Percentiles rank a stretch among this genome's conserved stretches.
Evolutionary conservation across 495 filamentous ascomycete genomes (phyloP).

Genomic region (Lasiosphaeria miniovina): DNA sequence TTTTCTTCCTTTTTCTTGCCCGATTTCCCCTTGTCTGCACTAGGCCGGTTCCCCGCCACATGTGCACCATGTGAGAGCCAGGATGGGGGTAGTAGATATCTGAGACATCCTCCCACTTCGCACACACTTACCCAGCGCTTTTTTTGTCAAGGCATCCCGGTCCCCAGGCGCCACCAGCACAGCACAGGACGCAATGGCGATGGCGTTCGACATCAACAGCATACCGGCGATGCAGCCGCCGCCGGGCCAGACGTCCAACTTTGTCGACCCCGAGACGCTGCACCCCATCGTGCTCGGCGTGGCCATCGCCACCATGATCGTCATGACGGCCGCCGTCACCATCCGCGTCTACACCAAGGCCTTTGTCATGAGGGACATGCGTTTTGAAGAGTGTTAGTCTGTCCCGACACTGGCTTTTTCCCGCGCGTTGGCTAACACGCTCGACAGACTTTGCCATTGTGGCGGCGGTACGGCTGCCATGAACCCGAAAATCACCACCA

Average conservation of each 20-base stretch:
- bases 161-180: conserved; percentile 1
- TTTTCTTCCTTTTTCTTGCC: background rate
- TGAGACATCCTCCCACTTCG: background rate
- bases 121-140: background rate
- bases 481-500: background rate
- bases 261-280: conserved; percentile 21
- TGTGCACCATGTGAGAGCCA: background rate
- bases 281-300: conserved; percentile 19
- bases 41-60: background rate
- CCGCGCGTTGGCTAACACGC: background rate
- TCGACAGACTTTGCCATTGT: conserved; percentile 14
- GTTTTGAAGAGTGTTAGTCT: conserved; percentile 23
- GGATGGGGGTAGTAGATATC: background rate
- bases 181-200: background rate
- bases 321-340: conserved; percentile 15
- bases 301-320: conserved; percentile 19
- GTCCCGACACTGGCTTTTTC: background rate
- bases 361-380: conserved; percentile 19
- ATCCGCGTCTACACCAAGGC: conserved; percentile 25
- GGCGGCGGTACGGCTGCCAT: conserved; percentile 11
- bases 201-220: conserved; percentile 4
- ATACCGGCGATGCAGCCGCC: conserved; percentile 28
- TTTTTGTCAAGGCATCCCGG: background rate
- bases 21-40: background rate
- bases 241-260: conserved; percentile 20